A percentile compares a stretch with the other conserved stretches of the same genome.
phyloP scores from a whole-genome alignment of 305 asterid genomes.

The Fraxinus baroniana region DNA sequence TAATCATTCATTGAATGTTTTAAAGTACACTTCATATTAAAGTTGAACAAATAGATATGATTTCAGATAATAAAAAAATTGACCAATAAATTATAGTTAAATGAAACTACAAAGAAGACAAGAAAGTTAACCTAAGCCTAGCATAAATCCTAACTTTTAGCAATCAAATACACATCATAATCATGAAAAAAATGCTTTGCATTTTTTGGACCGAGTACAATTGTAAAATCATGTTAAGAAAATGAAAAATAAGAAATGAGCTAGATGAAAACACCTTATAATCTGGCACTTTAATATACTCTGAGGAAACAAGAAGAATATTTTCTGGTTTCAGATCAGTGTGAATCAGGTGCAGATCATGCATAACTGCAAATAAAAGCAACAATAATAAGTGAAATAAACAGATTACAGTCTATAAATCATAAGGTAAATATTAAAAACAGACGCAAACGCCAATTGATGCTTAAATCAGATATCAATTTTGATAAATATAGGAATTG shows the following conservation, averaged over 20 bases:
- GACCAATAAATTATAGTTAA: neutral
- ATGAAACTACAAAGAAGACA: constrained; percentile 7
- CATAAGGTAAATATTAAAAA: neutral
- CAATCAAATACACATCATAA: neutral
- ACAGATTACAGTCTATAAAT: constrained; percentile 11
- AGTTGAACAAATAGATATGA: neutral
- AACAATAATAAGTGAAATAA: constrained; percentile 21
- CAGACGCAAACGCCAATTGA: neutral
- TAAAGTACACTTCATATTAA: neutral
- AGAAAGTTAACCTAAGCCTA: neutral
- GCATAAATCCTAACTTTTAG: constrained; percentile 3
- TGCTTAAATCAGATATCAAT: constrained; percentile 15
- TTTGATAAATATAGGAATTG: constrained; percentile 13
- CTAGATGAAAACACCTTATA: constrained; percentile 57
- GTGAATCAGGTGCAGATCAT: constrained; percentile 79
- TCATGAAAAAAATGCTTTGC: neutral
- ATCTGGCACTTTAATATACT: constrained; percentile 73
- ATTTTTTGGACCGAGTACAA: constrained; percentile 1
- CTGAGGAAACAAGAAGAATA: constrained; percentile 85
- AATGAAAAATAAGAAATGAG: constrained; percentile 5
- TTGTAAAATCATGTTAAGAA: neutral
- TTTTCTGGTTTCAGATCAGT: constrained; percentile 93
- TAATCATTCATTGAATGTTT: neutral
- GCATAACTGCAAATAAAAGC: constrained; percentile 75
- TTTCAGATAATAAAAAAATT: neutral